Percentiles rank a stretch among this genome's conserved stretches.
Evolutionary conservation across 129 eudicot genomes (phyloP).

Genomic region (Saposhnikovia divaricata): DNA sequence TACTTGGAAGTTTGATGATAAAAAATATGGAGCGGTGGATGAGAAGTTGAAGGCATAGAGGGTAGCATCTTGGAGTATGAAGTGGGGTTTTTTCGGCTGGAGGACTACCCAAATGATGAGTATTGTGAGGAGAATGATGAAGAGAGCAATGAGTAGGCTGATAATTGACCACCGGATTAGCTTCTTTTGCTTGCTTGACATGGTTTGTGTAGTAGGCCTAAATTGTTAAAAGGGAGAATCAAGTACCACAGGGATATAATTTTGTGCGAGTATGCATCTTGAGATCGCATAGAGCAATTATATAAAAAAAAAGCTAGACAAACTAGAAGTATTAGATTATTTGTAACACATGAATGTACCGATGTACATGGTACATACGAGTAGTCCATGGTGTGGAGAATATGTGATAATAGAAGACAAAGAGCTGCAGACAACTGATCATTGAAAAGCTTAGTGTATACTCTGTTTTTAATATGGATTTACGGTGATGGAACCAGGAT

Average conservation of each 20-base stretch:
- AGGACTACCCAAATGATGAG: slow-evolving; percentile 64
- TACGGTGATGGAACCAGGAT: no score
- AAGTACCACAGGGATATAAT: not conserved
- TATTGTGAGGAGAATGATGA: slow-evolving; percentile 38
- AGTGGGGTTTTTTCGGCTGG: slow-evolving; percentile 58
- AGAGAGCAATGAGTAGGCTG: slow-evolving; percentile 29
- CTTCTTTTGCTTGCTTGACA: slow-evolving; percentile 17
- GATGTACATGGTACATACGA: not conserved
- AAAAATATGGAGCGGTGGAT: slow-evolving; percentile 46
- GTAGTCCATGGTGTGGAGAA: not conserved
- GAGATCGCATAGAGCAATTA: not conserved
- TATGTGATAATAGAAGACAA: not conserved
- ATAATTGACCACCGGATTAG: slow-evolving; percentile 22
- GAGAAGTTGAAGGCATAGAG: slow-evolving; percentile 75
- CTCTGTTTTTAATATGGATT: not conserved
- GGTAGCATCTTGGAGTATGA: slow-evolving; percentile 89
- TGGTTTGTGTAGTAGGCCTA: not conserved
- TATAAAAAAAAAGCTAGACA: not conserved
- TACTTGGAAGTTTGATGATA: slow-evolving; percentile 56
- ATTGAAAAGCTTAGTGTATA: not conserved
- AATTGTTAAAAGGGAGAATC: not conserved
- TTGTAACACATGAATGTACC: not conserved
- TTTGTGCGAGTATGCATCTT: not conserved
- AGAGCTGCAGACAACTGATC: not conserved
- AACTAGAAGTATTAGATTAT: not conserved